phyloP scores from a whole-genome alignment of 176 grass and related monocot species.

The Melocanna baccifera region DNA sequence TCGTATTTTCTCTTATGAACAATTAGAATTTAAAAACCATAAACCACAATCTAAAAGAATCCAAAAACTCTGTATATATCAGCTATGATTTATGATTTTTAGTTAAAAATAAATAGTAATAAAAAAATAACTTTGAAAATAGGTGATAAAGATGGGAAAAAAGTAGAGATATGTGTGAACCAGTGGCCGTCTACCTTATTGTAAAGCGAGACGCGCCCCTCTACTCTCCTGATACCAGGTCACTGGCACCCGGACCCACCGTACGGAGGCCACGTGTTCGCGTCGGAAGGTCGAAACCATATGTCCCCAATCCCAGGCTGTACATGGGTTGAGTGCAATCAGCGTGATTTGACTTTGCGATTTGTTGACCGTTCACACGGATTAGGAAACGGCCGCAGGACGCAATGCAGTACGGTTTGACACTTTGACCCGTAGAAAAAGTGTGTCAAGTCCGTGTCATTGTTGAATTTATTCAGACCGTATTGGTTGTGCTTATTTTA shows the following conservation, averaged over 20 bases:
- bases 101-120: too few relatives aligned
- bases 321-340: not conserved
- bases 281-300: not conserved
- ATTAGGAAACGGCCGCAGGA: not conserved
- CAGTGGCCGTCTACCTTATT: too few relatives aligned
- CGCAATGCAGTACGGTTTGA: not conserved
- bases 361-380: not conserved
- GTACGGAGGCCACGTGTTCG: slow-evolving; percentile 6
- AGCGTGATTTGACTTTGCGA: not conserved
- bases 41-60: too few relatives aligned
- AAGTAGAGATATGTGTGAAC: too few relatives aligned
- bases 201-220: too few relatives aligned
- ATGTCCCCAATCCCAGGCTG: not conserved
- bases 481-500: too few relatives aligned
- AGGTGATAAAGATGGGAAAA: too few relatives aligned
- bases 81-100: too few relatives aligned
- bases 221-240: not conserved
- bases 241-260: not conserved
- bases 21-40: too few relatives aligned
- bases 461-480: not conserved
- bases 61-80: too few relatives aligned
- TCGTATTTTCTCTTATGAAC: too few relatives aligned
- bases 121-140: too few relatives aligned
- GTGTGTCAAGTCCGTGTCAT: not conserved
- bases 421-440: not conserved